Percentiles rank a stretch among this genome's conserved stretches.
phyloP scores from a whole-genome alignment of 2,329 filamentous ascomycete species.

The Diaporthe helianthi region DNA sequence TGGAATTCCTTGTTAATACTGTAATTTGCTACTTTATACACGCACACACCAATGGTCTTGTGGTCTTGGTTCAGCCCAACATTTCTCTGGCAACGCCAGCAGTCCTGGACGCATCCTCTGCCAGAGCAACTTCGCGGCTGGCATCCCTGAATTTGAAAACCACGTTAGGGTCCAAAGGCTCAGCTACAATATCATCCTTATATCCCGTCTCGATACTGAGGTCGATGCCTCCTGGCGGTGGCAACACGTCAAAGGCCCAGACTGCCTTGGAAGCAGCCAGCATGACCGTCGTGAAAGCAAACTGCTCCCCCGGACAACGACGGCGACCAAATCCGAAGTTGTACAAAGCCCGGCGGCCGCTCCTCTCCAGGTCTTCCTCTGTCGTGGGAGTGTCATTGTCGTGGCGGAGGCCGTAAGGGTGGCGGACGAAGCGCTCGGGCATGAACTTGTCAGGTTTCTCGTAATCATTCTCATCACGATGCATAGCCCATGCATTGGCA shows the following conservation, averaged over 20 bases:
- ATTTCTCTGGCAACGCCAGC: neutral
- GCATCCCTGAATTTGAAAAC: constrained; percentile 37
- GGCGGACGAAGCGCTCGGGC: constrained; percentile 4
- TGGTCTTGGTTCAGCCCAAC: neutral
- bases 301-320: constrained; percentile 55
- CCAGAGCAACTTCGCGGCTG: constrained; percentile 31
- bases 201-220: constrained; percentile 39
- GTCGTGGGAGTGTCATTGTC: neutral
- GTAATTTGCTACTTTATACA: neutral
- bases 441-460: neutral
- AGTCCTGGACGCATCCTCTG: constrained; percentile 24
- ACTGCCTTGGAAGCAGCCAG: constrained; percentile 49
- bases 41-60: neutral
- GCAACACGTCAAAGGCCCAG: constrained; percentile 54
- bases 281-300: constrained; percentile 54
- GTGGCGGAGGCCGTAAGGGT: neutral
- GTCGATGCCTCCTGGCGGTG: constrained; percentile 38
- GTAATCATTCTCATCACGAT: neutral
- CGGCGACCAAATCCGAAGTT: constrained; percentile 56
- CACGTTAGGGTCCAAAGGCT: constrained; percentile 36
- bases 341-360: constrained; percentile 43
- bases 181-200: constrained; percentile 35
- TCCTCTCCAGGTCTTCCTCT: neutral
- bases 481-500: constrained; percentile 12
- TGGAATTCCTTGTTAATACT: neutral